phyloP scores from a whole-genome alignment of 2,329 filamentous ascomycete genomes.

The Aspergillus sp. region DNA sequence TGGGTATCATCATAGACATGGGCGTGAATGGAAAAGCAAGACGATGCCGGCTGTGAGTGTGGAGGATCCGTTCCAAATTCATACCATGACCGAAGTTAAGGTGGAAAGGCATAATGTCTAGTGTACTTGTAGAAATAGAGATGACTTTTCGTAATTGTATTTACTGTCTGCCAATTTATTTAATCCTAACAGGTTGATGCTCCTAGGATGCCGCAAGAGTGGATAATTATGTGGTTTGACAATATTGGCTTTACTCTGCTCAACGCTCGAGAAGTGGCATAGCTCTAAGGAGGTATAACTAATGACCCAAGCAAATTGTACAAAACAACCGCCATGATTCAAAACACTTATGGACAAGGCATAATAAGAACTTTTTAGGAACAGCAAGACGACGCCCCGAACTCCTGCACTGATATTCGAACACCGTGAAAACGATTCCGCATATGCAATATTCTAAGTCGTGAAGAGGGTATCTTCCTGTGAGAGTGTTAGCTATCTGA shows the following conservation, averaged over 20 bases:
- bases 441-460: constrained; percentile 31
- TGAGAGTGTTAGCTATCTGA: background rate
- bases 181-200: too few species aligned
- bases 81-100: constrained; percentile 9
- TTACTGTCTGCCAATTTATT: too few species aligned
- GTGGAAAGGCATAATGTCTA: constrained; percentile 7
- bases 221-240: too few species aligned
- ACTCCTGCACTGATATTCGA: constrained; percentile 14
- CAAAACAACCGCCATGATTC: too few species aligned
- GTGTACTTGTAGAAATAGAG: background rate
- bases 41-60: background rate
- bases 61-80: constrained; percentile 4
- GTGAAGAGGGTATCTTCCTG: constrained; percentile 56
- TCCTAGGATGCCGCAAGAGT: too few species aligned
- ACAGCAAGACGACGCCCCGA: constrained; percentile 19
- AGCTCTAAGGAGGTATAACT: too few species aligned
- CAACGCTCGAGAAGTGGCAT: too few species aligned
- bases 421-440: constrained; percentile 13
- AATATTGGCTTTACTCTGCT: too few species aligned
- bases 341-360: background rate
- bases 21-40: too few species aligned
- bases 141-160: too few species aligned
- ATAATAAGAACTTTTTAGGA: background rate
- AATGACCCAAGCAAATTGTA: too few species aligned
- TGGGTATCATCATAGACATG: too few species aligned